Evolutionary conservation across 176 grass and related monocot species (phyloP).

Genomic region (Tuctoria greenei): DNA sequence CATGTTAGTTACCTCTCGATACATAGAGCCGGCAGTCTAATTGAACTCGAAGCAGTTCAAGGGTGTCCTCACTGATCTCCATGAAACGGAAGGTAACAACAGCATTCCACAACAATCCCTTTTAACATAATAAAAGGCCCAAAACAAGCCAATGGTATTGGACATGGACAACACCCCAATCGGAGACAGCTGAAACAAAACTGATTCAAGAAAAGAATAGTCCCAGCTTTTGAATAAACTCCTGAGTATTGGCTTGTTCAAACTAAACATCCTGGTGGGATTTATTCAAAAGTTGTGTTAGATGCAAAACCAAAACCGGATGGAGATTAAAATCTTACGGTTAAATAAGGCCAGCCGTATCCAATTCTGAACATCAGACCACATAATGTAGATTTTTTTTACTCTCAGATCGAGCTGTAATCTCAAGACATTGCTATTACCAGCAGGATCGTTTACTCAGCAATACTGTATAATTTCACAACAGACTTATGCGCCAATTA

Average conservation of each 20-base stretch:
- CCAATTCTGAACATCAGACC: not conserved
- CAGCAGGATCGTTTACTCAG: not conserved
- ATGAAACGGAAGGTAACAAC: constrained; percentile 46
- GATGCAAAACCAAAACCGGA: not conserved
- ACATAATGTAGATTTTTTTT: not conserved
- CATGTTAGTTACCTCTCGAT: too few species aligned
- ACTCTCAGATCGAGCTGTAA: not conserved
- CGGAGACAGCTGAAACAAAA: constrained; percentile 1
- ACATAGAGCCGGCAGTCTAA: constrained; percentile 47
- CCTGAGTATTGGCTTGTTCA: not conserved
- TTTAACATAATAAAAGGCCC: not conserved
- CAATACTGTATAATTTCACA: not conserved
- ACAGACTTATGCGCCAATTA: not conserved
- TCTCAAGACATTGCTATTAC: not conserved
- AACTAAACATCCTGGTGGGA: not conserved
- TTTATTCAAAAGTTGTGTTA: not conserved
- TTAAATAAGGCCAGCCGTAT: not conserved
- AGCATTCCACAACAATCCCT: not conserved
- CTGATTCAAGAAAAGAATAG: not conserved
- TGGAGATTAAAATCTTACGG: constrained; percentile 5
- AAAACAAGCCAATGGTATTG: not conserved
- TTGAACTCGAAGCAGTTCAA: constrained; percentile 78
- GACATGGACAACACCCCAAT: not conserved
- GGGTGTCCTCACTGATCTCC: constrained; percentile 53
- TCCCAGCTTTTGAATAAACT: not conserved